Base-by-base conservation (phyloP, 225 moss, liverwort and hornwort genomes). In the Pseudisothecium myosuroides region DNA sequence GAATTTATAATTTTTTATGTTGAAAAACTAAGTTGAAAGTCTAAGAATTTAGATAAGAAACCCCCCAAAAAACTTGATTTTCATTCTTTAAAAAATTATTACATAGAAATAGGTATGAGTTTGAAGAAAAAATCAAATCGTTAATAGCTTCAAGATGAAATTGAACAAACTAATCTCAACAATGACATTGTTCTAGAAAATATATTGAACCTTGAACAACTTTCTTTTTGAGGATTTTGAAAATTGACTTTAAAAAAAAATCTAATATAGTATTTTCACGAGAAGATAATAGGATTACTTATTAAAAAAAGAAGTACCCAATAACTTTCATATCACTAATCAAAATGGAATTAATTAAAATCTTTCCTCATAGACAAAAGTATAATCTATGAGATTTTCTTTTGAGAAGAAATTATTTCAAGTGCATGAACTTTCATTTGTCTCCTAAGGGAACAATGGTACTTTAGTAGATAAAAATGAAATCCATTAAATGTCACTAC, bases 11-110 rank as follows among this genome's bases (percentile, higher is more conserved):
- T 11, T 18, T 14, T 49, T 6, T 6, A 17, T 17, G 11, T 10
- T 45, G 6, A 18, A 74, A 0, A 47, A 31, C 11, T 29, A 11
- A 6, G 6, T 2, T 17, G 1, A 6, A 45, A 73, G 5, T 28
- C 6, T 47, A 47, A 4, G 29, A 47, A 29, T 47, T 17, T 17
- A 28, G 2, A 28, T 17, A 28, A 6, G 19, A 36, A 65, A 65
- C 3, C 5, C 4, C n/a, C n/a, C n/a, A 17, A 43, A 3, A 16
- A 8, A 41, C 3, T 0, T 72, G 17, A 17, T 45, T 45, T 29
- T 10, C 10, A 45, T 29, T 73, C 17, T 29, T 29, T 3, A 17
- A 29, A 16, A 29, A 45, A 6, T 4, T 31, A 0, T 29, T 74
- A 11, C 0, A 47, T 47, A 75, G 31, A 75, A 31, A 1, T 7